phyloP scores from a whole-genome alignment of 2,329 filamentous ascomycete genomes.

The Dryadomyces sulphureus region DNA sequence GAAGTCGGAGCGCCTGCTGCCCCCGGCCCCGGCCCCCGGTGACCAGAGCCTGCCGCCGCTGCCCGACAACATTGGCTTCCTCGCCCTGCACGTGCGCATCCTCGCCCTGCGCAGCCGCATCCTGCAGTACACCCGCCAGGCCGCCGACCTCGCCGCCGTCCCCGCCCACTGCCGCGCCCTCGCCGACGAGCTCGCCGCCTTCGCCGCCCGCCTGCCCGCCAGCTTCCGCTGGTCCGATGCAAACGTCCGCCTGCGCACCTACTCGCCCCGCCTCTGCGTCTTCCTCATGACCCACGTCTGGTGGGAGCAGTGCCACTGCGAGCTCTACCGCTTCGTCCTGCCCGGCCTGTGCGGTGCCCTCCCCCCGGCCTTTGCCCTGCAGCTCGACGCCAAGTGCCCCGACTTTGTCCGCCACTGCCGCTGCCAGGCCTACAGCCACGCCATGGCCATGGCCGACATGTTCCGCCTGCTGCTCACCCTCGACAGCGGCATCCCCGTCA shows the following conservation, averaged over 20 bases:
- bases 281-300: conserved; percentile 46
- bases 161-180: conserved; percentile 33
- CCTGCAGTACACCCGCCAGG: conserved; percentile 35
- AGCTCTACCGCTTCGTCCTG: conserved; percentile 38
- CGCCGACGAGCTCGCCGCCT: conserved; percentile 28
- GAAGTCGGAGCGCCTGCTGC: conserved; percentile 33
- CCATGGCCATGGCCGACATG: conserved; percentile 39
- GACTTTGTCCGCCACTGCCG: conserved; percentile 33
- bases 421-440: conserved; percentile 37
- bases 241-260: conserved; percentile 39
- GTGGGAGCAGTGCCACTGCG: conserved; percentile 44
- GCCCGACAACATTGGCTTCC: conserved; percentile 38
- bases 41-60: conserved; percentile 25
- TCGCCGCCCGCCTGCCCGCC: conserved; percentile 35
- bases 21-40: conserved; percentile 22
- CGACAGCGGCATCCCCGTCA: conserved; percentile 33
- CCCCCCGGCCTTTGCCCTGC: conserved; percentile 25
- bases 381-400: conserved; percentile 23
- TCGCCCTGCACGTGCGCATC: conserved; percentile 41
- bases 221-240: conserved; percentile 44
- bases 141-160: conserved; percentile 14
- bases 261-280: conserved; percentile 40
- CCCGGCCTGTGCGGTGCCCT: conserved; percentile 36
- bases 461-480: conserved; percentile 36
- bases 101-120: conserved; percentile 39